phyloP scores from a whole-genome alignment of 805 yeast species.

The Sungouiozyma ichnusensis region DNA sequence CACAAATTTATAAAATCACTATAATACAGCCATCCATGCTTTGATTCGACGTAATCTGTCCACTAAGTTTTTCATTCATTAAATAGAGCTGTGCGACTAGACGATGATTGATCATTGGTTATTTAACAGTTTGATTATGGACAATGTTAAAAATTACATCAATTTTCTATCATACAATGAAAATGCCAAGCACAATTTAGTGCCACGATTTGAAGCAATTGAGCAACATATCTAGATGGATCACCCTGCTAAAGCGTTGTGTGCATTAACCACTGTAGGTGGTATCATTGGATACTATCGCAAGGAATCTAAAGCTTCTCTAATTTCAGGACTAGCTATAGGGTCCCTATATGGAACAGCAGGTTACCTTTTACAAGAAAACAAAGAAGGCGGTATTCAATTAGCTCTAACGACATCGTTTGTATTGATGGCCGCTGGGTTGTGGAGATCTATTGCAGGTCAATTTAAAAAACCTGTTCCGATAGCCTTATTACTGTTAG shows the following conservation, averaged over 20 bases:
- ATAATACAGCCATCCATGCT: too few species aligned
- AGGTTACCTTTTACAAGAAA: conserved; percentile 63
- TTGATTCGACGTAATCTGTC: too few species aligned
- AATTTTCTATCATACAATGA: too few species aligned
- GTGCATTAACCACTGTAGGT: conserved; percentile 59
- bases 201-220: too few species aligned
- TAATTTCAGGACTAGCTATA: conserved; percentile 62
- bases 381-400: conserved; percentile 73
- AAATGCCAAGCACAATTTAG: too few species aligned
- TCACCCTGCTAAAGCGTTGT: conserved; percentile 66
- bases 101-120: too few species aligned
- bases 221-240: too few species aligned
- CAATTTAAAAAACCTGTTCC: conserved; percentile 69
- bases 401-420: conserved; percentile 65
- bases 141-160: not conserved
- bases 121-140: too few species aligned
- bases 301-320: conserved; percentile 68
- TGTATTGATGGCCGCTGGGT: conserved; percentile 57
- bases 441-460: conserved; percentile 56
- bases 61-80: too few species aligned
- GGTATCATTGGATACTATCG: conserved; percentile 61
- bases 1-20: too few species aligned
- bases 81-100: too few species aligned
- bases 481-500: conserved; percentile 48
- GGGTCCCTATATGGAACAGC: conserved; percentile 53